Evolutionary conservation across 2,329 filamentous ascomycete species (phyloP), one percentile per base, ranked within the genome.

Genomic region (Fusarium oligoseptatum): DNA sequence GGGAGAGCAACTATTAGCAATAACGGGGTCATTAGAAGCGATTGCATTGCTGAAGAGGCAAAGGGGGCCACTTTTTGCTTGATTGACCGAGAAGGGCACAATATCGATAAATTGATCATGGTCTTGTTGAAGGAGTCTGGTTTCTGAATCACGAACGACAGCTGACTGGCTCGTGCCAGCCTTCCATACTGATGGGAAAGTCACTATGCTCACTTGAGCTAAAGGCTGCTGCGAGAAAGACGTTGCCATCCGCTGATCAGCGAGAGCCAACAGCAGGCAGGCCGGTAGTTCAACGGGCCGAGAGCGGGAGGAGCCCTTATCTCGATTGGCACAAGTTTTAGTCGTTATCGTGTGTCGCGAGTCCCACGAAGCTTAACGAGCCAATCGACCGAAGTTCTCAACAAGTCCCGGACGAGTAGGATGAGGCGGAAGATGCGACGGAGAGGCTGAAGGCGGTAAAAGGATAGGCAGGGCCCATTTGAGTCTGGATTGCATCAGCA

Each of bases 401-500:
- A 60, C 62, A 39, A 65, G 37, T 64, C n/a, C 61, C 61, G 43
- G 74, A 52, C 55, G 61, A 65, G 39, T 57, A 60, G 22, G 63
- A 43, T 27, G 52, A 50, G 27, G 27, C 32, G 62, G 39, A 72
- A 29, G 58, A 61, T 60, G 32, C 27, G 45, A 29, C 60, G 55
- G 62, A 68, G 60, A 70, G 60, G 72, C 67, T 48, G 24, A 67
- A 61, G 36, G 48, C 63, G 12, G 58, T 17, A 60, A 75, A 69
- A 68, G 66, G 67, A 65, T 66, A 76, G 68, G 58, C 65, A 64
- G 70, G 74, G 72, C 64, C 68, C 57, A 72, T 70, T 60, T 34
- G 57, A 67, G 72, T 76, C 76, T 78, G 68, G 76, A 78, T 75
- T 71, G 64, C 58, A 74, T 55, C 71, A 73, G 68, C 52, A 70